Base-by-base conservation (phyloP, 805 yeast species). In the Wickerhamiella sorbophila region DNA sequence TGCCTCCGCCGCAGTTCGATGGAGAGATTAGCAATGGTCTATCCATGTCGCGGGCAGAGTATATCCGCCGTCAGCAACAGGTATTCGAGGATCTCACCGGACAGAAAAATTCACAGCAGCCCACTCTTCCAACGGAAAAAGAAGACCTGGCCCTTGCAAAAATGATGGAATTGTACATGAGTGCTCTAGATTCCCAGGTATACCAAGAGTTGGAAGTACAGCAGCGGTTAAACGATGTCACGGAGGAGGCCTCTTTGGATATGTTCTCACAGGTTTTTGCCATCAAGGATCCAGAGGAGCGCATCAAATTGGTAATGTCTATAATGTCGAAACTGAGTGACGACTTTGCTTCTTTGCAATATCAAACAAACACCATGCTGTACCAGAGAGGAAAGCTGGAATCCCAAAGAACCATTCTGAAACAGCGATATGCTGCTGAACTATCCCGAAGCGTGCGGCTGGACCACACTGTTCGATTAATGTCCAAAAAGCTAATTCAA, bases 401-500 rank as follows among this genome's bases (percentile, higher is more conserved):
- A 29, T 36, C 26, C 17, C 37, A 37, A 26, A 20, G 45, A n/a
- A 39, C 42, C 21, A 39, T 40, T n/a, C 42, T 43, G 32, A 43
- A 45, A 26, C 43, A 36, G 36, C 35, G 38, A 21, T 43, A 45
- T 20, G 44, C 46, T 2, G 19, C 31, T 8, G 46, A 43, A 22
- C 36, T 45, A 19, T 39, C 36, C 15, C 16, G 27, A n/a, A 37
- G 45, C 5, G 42, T 41, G 9, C 40, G 46, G 26, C 42, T 40
- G n/a, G 44, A 40, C 19, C 48, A 45, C 17, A 38, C 36, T 38
- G 45, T 40, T 10, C 45, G 43, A 17, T 39, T 40, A 3, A 27
- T 45, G n/a, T 18, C 40, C 8, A 19, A 21, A 21, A 43, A 40
- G 22, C 44, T 45, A 6, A 29, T 39, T 9, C 40, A 38, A 10